Conservation (phyloP, 202 grass and related monocot species). For the Panicum hallii region DNA sequence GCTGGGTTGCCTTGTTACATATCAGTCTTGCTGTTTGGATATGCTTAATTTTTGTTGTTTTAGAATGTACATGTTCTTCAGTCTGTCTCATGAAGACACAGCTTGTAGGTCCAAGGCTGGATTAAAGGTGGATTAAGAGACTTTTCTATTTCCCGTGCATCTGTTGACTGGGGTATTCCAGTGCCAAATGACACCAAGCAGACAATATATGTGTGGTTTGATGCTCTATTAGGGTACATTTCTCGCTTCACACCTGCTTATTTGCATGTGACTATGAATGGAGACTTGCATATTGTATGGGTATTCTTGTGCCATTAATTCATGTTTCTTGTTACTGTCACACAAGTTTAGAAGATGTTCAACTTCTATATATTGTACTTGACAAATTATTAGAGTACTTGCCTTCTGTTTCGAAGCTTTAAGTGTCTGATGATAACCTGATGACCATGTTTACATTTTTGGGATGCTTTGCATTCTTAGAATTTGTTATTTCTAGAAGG, state of each 20-base stretch:
- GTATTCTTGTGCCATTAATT: slow-evolving; percentile 17
- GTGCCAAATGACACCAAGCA: slow-evolving; percentile 92
- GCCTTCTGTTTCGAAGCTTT: too few relatives aligned
- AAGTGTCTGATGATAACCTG: background rate
- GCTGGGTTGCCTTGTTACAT: slow-evolving; percentile 19
- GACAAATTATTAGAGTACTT: slow-evolving; percentile 12
- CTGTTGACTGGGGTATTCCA: slow-evolving; percentile 97
- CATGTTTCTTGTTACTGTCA: slow-evolving; percentile 30
- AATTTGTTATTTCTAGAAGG: background rate
- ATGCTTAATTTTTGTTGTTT: slow-evolving; percentile 34
- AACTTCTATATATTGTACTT: slow-evolving; percentile 30
- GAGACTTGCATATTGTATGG: slow-evolving; percentile 33
- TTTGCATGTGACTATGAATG: slow-evolving; percentile 24
- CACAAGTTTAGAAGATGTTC: slow-evolving; percentile 17
- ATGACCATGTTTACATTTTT: slow-evolving; percentile 11
- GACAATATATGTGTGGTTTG: slow-evolving; percentile 99
- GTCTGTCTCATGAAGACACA: slow-evolving; percentile 58
- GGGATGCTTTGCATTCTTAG: slow-evolving; percentile 31
- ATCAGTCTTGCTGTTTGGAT: slow-evolving; percentile 22
- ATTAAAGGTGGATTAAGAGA: slow-evolving; percentile 94
- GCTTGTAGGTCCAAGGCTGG: slow-evolving; percentile 98
- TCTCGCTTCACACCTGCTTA: slow-evolving; percentile 36
- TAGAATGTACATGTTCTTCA: slow-evolving; percentile 28
- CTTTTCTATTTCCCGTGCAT: slow-evolving; percentile 93
- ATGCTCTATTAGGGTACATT: slow-evolving; percentile 93